Conservation (phyloP, 176 grass and related monocot species). For the Bonia amplexicaulis region DNA sequence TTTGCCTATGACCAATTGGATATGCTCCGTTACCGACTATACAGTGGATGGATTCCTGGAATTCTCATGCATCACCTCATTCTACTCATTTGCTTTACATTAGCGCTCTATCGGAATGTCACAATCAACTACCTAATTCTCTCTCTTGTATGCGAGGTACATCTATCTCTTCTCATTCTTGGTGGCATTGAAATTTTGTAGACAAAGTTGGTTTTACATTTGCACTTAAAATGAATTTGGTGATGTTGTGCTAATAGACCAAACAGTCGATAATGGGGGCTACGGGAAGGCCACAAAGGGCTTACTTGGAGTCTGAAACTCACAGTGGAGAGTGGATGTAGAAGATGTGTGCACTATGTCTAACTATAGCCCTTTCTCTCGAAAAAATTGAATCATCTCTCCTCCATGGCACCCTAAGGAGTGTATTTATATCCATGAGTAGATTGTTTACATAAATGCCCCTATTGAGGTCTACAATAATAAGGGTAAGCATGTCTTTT, state of each 20-base stretch:
- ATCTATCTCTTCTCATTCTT: slow-evolving; percentile 20
- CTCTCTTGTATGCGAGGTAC: slow-evolving; percentile 80
- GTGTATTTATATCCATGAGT: too few relatives aligned
- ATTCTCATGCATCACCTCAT: slow-evolving; percentile 97
- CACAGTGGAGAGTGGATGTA: too few relatives aligned
- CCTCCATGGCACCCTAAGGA: too few relatives aligned
- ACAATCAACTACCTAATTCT: slow-evolving; percentile 97
- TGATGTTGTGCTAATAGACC: neutral
- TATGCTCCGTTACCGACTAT: slow-evolving; percentile 70
- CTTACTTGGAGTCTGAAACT: too few relatives aligned
- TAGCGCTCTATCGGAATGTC: slow-evolving; percentile 77
- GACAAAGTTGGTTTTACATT: neutral
- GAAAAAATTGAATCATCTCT: too few relatives aligned
- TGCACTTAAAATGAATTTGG: neutral
- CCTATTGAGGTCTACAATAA: too few relatives aligned
- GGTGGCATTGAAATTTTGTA: slow-evolving; percentile 5
- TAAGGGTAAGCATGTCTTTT: too few relatives aligned
- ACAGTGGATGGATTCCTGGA: slow-evolving; percentile 68
- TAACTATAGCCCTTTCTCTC: too few relatives aligned
- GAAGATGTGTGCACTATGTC: too few relatives aligned
- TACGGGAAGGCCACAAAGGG: too few relatives aligned
- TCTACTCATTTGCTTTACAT: slow-evolving; percentile 90
- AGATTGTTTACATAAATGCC: too few relatives aligned
- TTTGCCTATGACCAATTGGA: slow-evolving; percentile 99
- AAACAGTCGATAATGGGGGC: too few relatives aligned